These are phyloP conservation scores for Bjerkandera adusta DNA, from an alignment of 1,284 basidiomycete genomes.

Conservation along the genomic window DNA sequence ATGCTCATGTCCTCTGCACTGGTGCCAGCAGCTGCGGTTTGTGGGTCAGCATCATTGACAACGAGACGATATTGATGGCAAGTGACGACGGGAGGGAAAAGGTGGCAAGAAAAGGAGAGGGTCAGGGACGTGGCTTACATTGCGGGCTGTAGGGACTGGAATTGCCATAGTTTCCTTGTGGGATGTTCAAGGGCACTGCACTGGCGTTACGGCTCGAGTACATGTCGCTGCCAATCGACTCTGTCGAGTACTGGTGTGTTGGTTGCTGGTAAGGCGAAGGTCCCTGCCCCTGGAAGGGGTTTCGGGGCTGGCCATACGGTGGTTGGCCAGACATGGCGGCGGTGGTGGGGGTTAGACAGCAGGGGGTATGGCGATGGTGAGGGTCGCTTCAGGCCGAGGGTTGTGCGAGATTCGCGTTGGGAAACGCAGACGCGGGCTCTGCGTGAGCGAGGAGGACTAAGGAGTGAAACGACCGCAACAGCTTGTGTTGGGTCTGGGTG, in stretches of 20 bases:
- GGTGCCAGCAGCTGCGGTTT: slow-evolving; percentile 19
- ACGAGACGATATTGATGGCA: not conserved
- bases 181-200: slow-evolving; percentile 52
- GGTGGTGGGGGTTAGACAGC: slow-evolving; percentile 11
- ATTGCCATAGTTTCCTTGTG: slow-evolving; percentile 48
- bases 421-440: too few relatives aligned
- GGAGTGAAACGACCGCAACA: slow-evolving; percentile 26
- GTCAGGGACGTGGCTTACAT: slow-evolving; percentile 30
- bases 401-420: too few relatives aligned
- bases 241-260: slow-evolving; percentile 34
- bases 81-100: not conserved
- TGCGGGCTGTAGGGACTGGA: slow-evolving; percentile 31
- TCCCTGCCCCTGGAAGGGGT: slow-evolving; percentile 32
- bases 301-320: slow-evolving; percentile 36
- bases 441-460: slow-evolving; percentile 16
- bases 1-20: slow-evolving; percentile 25
- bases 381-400: too few relatives aligned
- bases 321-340: slow-evolving; percentile 35
- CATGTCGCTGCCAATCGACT: slow-evolving; percentile 51
- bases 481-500: slow-evolving; percentile 24
- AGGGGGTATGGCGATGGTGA: slow-evolving; percentile 12
- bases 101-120: not conserved
- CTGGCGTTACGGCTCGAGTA: slow-evolving; percentile 54
- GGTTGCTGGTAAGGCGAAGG: slow-evolving; percentile 30
- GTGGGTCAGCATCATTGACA: slow-evolving; percentile 1